These are phyloP conservation scores for Rhynchospora breviuscula DNA, from an alignment of 176 grass and related monocot species.

Conservation along the genomic window DNA sequence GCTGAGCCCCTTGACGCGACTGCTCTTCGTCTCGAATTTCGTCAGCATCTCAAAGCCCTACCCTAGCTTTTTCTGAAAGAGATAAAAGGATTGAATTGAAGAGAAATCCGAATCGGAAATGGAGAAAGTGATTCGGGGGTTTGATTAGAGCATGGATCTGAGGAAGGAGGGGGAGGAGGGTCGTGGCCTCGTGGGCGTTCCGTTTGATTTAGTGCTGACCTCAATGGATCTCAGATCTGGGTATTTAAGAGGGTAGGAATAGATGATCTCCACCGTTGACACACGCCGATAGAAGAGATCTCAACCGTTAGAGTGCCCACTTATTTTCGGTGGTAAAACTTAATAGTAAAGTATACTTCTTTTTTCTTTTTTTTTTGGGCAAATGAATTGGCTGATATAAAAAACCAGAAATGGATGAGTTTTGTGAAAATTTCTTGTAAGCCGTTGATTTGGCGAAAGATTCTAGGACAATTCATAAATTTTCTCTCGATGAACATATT, in stretches of 20 bases:
- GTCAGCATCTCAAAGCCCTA: slow-evolving; percentile 66
- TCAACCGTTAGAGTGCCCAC: not conserved
- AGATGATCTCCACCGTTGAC: not conserved
- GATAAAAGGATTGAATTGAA: not conserved
- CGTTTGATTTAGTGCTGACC: slow-evolving; percentile 8
- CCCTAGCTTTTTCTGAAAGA: not conserved
- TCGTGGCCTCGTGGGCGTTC: no score
- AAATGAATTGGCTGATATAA: not conserved
- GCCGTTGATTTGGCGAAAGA: no score
- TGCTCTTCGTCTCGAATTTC: slow-evolving; percentile 99
- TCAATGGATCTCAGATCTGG: slow-evolving; percentile 21
- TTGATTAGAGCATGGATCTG: slow-evolving; percentile 27
- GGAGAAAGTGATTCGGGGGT: not conserved
- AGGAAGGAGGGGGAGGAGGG: not conserved
- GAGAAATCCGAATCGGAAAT: slow-evolving; percentile 9
- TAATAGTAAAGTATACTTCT: no score
- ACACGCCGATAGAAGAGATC: not conserved
- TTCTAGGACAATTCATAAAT: no score
- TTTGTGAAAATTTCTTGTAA: no score
- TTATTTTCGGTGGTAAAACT: no score
- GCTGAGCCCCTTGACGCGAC: slow-evolving; percentile 94
- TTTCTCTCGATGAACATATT: no score
- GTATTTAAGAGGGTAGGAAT: not conserved
- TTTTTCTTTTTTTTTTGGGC: not conserved
- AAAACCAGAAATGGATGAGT: no score